Evolutionary conservation across 257 asterid genomes (phyloP), one percentile per base, ranked within the genome.

Genomic region (Solanum ossicruentum): DNA sequence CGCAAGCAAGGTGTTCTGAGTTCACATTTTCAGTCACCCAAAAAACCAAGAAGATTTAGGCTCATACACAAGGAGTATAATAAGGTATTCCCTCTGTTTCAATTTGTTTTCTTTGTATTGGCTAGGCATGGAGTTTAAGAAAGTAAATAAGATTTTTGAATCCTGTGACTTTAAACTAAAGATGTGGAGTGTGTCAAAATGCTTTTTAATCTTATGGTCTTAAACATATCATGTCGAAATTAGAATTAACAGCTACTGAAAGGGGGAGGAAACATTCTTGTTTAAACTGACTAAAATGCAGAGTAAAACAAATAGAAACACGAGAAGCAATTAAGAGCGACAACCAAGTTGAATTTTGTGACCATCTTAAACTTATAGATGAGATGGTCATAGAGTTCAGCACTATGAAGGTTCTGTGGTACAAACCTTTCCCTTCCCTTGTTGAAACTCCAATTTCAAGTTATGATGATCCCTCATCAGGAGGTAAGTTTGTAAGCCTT

Each of bases 391-490:
- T 9, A 75, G 1, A 21, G 49, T 26, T 49, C 8, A 13, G 60
- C 7, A 75, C 49, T 52, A 77, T 23, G 63, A 77, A 52, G 65
- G 43, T 26, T 9, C 52, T 26, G 23, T 26, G 13, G 82, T 77
- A 85, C 89, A 49, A 55, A 89, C 89, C 88, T 90, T 93, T 6
- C 96, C 99, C 32, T 94, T 89, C 58, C 97, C 96, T 4, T 12
- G 80, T 71, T 94, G 97, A 84, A 95, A 95, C 81, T 93, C 97
- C 2, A 89, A 84, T 90, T 91, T 94, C 92, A 95, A 72, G 85
- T 89, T 90, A 49, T 75, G 87, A 79, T 89, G 89, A 87, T 96
- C 99, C 83, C 98, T 93, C 86, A 61, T 83, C 84, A 94, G 81
- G 82, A 96, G 78, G 85, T 90, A 96, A 12, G 92, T 65, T 49